A percentile compares a stretch with the other conserved stretches of the same genome.
phyloP scores from a whole-genome alignment of 108 stramenopile species.

The Fragilaria crotonensis region DNA sequence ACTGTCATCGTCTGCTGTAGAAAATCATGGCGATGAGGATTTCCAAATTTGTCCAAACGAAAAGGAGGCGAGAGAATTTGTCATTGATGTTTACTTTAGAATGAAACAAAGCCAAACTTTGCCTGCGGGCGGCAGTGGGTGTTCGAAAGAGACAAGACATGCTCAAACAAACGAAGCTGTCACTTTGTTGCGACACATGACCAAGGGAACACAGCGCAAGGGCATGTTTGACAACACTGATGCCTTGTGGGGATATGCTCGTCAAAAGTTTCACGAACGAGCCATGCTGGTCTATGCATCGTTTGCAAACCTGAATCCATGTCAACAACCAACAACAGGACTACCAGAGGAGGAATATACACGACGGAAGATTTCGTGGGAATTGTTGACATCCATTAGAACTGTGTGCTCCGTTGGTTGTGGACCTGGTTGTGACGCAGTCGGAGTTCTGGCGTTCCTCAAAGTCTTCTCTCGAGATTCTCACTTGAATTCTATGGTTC shows the following conservation, averaged over 20 bases:
- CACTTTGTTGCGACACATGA: conserved; percentile 55
- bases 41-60: not conserved
- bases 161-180: conserved; percentile 33
- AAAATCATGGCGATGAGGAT: not conserved
- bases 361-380: conserved; percentile 17
- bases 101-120: not conserved
- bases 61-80: not conserved
- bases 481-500: conserved; percentile 17
- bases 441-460: conserved; percentile 44
- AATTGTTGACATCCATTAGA: conserved; percentile 19
- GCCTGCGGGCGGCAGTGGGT: not conserved
- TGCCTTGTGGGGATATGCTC: conserved; percentile 62
- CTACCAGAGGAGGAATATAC: not conserved
- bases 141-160: conserved; percentile 13
- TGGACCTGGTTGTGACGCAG: conserved; percentile 66
- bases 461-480: conserved; percentile 3
- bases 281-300: conserved; percentile 49
- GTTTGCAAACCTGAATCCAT: conserved; percentile 21
- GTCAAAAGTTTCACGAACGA: conserved; percentile 66
- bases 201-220: conserved; percentile 58
- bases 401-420: conserved; percentile 55
- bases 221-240: conserved; percentile 53
- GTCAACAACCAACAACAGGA: not conserved
- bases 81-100: not conserved
- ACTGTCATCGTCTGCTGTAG: too few species aligned